These are phyloP conservation scores for Candida anglica DNA, from an alignment of 805 yeast genomes.

Conservation along the genomic window DNA sequence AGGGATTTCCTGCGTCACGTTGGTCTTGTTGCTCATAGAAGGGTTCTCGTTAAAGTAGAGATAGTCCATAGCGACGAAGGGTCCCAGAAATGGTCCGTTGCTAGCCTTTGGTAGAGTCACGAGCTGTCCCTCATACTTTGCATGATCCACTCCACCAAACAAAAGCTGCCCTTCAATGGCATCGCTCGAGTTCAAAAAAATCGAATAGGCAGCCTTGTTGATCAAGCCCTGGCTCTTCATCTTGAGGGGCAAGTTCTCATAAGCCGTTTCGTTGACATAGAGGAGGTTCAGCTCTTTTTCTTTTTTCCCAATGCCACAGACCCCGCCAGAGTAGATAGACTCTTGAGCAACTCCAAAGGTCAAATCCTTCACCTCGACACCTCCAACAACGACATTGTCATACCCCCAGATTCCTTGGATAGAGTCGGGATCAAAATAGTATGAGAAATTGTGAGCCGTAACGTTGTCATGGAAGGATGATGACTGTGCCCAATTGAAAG, in stretches of 20 bases:
- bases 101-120: constrained; percentile 31
- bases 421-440: too few species aligned
- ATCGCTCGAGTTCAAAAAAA: constrained; percentile 25
- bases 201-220: constrained; percentile 29
- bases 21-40: too few species aligned
- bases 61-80: too few species aligned
- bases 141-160: too few species aligned
- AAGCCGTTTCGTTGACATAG: constrained; percentile 63
- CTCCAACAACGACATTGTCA: constrained; percentile 56
- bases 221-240: constrained; percentile 30
- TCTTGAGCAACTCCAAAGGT: constrained; percentile 73
- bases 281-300: too few species aligned
- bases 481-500: too few species aligned
- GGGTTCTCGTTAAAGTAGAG: too few species aligned
- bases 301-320: constrained; percentile 74
- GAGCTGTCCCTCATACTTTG: too few species aligned
- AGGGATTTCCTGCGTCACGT: too few species aligned
- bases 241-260: constrained; percentile 37
- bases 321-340: constrained; percentile 65
- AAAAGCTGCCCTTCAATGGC: constrained; percentile 29
- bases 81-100: too few species aligned
- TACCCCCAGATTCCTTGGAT: constrained; percentile 54
- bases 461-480: too few species aligned
- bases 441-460: too few species aligned
- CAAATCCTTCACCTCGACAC: constrained; percentile 42